These are phyloP conservation scores for Leccinum barrowsii DNA, from an alignment of 768 basidiomycete genomes.

Conservation along the genomic window DNA sequence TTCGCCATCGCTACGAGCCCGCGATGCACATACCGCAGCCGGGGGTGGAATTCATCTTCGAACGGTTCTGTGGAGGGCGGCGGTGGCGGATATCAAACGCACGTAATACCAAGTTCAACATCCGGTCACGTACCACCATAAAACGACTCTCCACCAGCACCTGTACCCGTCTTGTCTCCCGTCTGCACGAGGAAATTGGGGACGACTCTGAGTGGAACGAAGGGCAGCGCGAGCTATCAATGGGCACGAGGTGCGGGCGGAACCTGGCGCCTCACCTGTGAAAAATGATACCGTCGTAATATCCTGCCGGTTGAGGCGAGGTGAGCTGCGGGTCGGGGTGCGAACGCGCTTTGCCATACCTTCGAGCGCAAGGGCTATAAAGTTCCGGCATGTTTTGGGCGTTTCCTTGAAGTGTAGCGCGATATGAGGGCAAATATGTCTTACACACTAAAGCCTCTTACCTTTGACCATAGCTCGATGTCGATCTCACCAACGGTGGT, in stretches of 20 bases:
- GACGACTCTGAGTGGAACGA: constrained; percentile 61
- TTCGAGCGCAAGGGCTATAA: constrained; percentile 84
- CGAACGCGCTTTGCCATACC: constrained; percentile 39
- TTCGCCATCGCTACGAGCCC: constrained; percentile 96
- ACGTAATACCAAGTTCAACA: neutral
- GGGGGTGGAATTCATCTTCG: constrained; percentile 91
- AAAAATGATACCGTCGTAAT: constrained; percentile 94
- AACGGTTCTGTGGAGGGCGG: constrained; percentile 63
- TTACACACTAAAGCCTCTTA: constrained; percentile 22
- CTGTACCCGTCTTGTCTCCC: constrained; percentile 89
- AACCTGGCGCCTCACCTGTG: constrained; percentile 58
- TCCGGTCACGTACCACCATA: constrained; percentile 66
- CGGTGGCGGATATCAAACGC: neutral
- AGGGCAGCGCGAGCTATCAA: neutral
- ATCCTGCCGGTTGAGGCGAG: constrained; percentile 49
- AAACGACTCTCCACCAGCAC: constrained; percentile 90
- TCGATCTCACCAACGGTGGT: constrained; percentile 88
- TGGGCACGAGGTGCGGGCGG: neutral
- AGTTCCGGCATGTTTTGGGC: constrained; percentile 91
- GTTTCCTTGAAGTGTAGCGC: constrained; percentile 57
- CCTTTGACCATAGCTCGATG: constrained; percentile 92
- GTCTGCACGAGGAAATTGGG: constrained; percentile 93
- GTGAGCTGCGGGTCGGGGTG: constrained; percentile 3
- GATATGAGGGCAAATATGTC: neutral
- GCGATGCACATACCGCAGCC: constrained; percentile 84